Conservation (phyloP, 345 rosid genomes). For the Camelina laxa region DNA sequence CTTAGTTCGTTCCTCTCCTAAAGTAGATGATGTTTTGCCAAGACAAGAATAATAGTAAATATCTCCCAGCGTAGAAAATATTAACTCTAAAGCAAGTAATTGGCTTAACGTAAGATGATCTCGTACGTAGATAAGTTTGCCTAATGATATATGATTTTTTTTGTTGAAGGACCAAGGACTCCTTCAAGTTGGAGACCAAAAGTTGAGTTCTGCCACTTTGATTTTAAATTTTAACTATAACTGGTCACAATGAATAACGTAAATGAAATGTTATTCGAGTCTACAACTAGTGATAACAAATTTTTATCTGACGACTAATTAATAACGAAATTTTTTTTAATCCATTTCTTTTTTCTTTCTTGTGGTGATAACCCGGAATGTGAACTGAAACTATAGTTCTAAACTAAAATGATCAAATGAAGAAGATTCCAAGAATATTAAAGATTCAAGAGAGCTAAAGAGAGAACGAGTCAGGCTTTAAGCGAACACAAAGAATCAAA, state of each 20-base stretch:
- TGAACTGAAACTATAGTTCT: not conserved
- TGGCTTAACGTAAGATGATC: slow-evolving; percentile 10
- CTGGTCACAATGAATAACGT: not conserved
- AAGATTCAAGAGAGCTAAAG: slow-evolving; percentile 32
- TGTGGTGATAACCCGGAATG: slow-evolving; percentile 3
- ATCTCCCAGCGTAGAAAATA: not conserved
- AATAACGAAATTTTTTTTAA: not conserved
- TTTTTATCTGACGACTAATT: not conserved
- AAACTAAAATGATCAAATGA: slow-evolving; percentile 20
- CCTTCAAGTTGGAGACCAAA: not conserved
- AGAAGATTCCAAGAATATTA: slow-evolving; percentile 41
- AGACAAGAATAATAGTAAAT: slow-evolving; percentile 41
- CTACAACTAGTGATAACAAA: not conserved
- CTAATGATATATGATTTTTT: not conserved
- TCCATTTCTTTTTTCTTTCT: slow-evolving; percentile 22
- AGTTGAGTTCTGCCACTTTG: not conserved
- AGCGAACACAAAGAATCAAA: slow-evolving; percentile 38
- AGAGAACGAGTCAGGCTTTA: slow-evolving; percentile 37
- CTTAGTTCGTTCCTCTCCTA: slow-evolving; percentile 42
- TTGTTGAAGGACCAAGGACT: not conserved
- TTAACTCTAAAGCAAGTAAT: slow-evolving; percentile 34
- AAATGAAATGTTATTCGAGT: not conserved
- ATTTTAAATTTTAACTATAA: not conserved
- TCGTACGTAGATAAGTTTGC: not conserved
- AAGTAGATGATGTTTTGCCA: slow-evolving; percentile 43